Base-by-base conservation (phyloP, 1,139 yeast genomes). In the Blastobotrys malaysiensis region DNA sequence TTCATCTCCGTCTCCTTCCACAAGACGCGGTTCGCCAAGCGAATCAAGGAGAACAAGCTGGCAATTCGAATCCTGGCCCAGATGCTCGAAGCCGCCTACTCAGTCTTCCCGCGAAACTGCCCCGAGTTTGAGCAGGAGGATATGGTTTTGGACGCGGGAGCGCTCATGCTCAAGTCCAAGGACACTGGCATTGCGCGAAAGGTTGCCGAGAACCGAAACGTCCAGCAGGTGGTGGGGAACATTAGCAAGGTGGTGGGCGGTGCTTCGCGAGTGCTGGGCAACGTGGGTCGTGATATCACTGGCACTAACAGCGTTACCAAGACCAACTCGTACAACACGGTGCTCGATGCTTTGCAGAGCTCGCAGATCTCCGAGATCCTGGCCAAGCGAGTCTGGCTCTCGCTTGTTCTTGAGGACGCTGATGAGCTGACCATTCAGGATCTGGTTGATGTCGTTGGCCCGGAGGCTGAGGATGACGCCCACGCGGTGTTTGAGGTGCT, bases 1-100 rank as follows among this genome's bases (percentile, higher is more conserved):
- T 59, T 71, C 57, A 64, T 74, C 56, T 72, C 76, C 3, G 72
- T 74, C n/a, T 69, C 70, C 20, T 74, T 71, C 66, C 77, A 74
- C 64, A 64, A 67, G 56, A 72, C 74, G 9, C 68, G 76, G 45
- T 72, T 73, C 61, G 70, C 77, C 3, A 51, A 59, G 49, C 66
- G 77, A 21, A 74, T 74, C 58, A 66, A 67, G 56, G 65, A 60
- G 52, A 72, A 73, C 62, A 74, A 73, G 58, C 66, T 65, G 59
- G 61, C 70, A 19, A 63, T 69, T 43, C 52, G 61, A 14, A 63
- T 69, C 16, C 60, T 74, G 14, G 61, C 70, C 5, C 64, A 66
- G 44, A 60, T 74, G 51, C 64, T 73, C 19, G 62, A 65, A 13
- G 69, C 69, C 9, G 65, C 77, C 0, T 70, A 69, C 58, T 48